Percentiles rank a stretch among this genome's conserved stretches.
phyloP scores from a whole-genome alignment of 192 early-diverging fungal genomes.

The Hyaloraphidium curvatum region DNA sequence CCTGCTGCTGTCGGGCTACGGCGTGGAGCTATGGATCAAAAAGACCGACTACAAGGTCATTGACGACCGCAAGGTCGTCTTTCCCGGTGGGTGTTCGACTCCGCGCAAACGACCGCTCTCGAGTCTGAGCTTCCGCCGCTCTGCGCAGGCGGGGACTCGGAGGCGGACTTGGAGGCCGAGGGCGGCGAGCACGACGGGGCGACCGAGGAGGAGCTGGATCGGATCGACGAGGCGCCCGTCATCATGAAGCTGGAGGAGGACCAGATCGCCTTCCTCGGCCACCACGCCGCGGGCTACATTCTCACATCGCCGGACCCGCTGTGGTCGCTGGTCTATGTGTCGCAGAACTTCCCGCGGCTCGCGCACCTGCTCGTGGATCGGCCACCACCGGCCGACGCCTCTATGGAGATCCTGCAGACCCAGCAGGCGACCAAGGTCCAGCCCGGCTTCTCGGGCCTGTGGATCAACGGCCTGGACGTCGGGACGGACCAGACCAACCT shows the following conservation, averaged over 20 bases:
- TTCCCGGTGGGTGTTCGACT: not conserved
- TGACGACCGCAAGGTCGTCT: constrained; percentile 69
- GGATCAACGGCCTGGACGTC: constrained; percentile 46
- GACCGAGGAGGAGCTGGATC: not conserved
- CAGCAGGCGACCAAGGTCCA: constrained; percentile 3
- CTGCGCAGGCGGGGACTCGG: too few species aligned
- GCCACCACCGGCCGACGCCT: too few species aligned
- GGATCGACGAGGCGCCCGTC: not conserved
- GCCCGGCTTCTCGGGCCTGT: constrained; percentile 27
- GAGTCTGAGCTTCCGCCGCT: too few species aligned
- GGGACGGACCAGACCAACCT: constrained; percentile 34
- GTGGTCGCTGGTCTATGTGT: constrained; percentile 35
- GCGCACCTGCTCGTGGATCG: constrained; percentile 47
- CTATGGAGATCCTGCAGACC: constrained; percentile 16
- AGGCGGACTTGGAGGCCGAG: too few species aligned
- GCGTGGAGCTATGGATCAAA: constrained; percentile 84
- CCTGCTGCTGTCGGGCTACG: constrained; percentile 65
- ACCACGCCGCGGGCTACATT: constrained; percentile 58
- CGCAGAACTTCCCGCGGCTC: constrained; percentile 79
- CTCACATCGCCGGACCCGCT: constrained; percentile 38
- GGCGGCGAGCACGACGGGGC: not conserved
- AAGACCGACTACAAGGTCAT: constrained; percentile 91
- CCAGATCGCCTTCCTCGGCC: constrained; percentile 24
- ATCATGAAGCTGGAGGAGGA: not conserved
- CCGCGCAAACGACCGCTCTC: too few species aligned